A percentile compares a stretch with the other conserved stretches of the same genome.
These are phyloP conservation scores for Clarireedia monteithiana DNA, from an alignment of 2,329 filamentous ascomycete species.

Conservation along the genomic window DNA sequence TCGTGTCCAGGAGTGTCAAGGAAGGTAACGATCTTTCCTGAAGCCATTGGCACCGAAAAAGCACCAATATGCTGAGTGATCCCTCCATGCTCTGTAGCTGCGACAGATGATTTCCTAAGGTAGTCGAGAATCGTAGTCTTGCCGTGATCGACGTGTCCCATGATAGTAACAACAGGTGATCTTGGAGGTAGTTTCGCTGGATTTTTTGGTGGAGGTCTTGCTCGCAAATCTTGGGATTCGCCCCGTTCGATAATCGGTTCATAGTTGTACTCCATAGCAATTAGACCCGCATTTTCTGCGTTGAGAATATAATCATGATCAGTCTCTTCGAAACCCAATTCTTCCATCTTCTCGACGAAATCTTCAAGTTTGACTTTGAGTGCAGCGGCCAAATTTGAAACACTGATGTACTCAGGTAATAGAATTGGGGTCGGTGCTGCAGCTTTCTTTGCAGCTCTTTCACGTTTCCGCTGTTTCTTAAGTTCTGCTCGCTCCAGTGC, in stretches of 20 bases:
- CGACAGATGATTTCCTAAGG: conserved; percentile 86
- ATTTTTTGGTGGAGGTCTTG: conserved; percentile 62
- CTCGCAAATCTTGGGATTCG: conserved; percentile 61
- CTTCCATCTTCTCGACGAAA: conserved; percentile 68
- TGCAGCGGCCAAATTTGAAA: conserved; percentile 71
- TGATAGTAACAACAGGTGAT: conserved; percentile 94
- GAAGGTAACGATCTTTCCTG: conserved; percentile 88
- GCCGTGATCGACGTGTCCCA: conserved; percentile 98
- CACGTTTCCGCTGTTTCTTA: conserved; percentile 34
- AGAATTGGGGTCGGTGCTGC: conserved; percentile 54
- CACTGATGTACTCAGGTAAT: conserved; percentile 84
- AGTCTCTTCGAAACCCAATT: conserved; percentile 85
- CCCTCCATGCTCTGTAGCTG: conserved; percentile 84
- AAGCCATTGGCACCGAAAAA: conserved; percentile 82
- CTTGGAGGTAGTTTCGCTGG: conserved; percentile 59
- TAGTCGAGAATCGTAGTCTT: conserved; percentile 96
- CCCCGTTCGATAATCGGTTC: conserved; percentile 70
- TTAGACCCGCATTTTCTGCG: conserved; percentile 79
- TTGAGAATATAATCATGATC: conserved; percentile 79
- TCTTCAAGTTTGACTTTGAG: conserved; percentile 62
- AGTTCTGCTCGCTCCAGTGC: conserved; percentile 34
- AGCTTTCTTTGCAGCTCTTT: conserved; percentile 35
- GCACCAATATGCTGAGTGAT: conserved; percentile 99
- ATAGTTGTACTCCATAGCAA: conserved; percentile 88
- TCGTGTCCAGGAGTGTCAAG: conserved; percentile 94